phyloP scores from a whole-genome alignment of 176 grass and related monocot genomes.

The Ananas comosus region DNA sequence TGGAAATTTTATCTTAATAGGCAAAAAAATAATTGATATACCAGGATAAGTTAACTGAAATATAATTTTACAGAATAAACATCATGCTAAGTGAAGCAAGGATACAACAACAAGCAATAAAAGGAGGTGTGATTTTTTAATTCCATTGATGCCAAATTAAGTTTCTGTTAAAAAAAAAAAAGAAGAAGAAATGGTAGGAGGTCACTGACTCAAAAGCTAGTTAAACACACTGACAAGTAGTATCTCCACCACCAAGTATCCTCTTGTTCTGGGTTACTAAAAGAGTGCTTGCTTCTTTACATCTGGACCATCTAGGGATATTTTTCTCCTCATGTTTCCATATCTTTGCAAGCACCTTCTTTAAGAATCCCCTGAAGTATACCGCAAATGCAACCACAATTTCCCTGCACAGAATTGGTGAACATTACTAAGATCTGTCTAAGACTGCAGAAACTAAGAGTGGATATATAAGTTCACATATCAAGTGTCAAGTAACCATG shows the following conservation, averaged over 20 bases:
- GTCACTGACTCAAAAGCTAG: not conserved
- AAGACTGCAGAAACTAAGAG: not conserved
- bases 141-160: not conserved
- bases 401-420: slow-evolving; percentile 59
- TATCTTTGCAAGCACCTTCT: slow-evolving; percentile 68
- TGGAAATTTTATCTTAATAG: no score
- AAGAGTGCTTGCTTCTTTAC: slow-evolving; percentile 60
- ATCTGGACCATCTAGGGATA: slow-evolving; percentile 50
- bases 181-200: no score
- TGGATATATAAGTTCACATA: not conserved
- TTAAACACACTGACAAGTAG: slow-evolving; percentile 23
- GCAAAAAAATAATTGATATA: no score
- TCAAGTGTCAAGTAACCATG: not conserved
- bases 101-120: not conserved
- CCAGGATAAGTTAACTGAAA: not conserved
- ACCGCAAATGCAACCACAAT: slow-evolving; percentile 80
- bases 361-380: slow-evolving; percentile 86
- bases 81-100: not conserved
- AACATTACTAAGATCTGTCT: slow-evolving; percentile 14
- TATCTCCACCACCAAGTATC: slow-evolving; percentile 36
- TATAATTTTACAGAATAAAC: not conserved
- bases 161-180: not conserved
- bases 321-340: slow-evolving; percentile 49
- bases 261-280: slow-evolving; percentile 50
- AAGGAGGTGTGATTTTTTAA: not conserved